These are phyloP conservation scores for Selaginella tamariscina DNA, from an alignment of 75 land plant species.

Conservation along the genomic window DNA sequence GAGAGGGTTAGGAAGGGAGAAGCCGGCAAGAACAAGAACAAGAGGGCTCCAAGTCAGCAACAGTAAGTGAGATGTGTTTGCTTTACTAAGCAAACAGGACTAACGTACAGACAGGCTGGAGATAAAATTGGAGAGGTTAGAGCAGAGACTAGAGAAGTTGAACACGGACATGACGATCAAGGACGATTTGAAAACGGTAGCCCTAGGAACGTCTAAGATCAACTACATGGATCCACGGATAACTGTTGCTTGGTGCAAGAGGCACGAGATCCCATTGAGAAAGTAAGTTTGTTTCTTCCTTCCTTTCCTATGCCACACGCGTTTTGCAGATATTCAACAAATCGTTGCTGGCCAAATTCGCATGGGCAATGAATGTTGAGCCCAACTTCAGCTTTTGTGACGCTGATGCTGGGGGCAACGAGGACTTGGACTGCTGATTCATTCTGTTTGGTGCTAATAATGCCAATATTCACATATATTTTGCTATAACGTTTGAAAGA, in stretches of 20 bases:
- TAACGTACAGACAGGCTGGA: slow-evolving; percentile 21
- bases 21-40: not conserved
- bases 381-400: slow-evolving; percentile 67
- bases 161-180: slow-evolving; percentile 58
- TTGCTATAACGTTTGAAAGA: too few species aligned
- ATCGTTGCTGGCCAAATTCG: slow-evolving; percentile 85
- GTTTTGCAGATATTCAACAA: slow-evolving; percentile 75
- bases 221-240: slow-evolving; percentile 98
- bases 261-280: slow-evolving; percentile 96
- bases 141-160: slow-evolving; percentile 73
- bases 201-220: slow-evolving; percentile 94
- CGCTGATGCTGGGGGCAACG: not conserved
- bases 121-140: slow-evolving; percentile 54
- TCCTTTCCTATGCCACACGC: not conserved
- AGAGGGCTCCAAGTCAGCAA: not conserved
- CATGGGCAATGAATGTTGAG: slow-evolving; percentile 97
- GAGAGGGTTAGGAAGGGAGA: not conserved
- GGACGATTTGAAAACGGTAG: slow-evolving; percentile 90
- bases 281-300: slow-evolving; percentile 32
- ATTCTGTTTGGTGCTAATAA: too few species aligned
- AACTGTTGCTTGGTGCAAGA: slow-evolving; percentile 98
- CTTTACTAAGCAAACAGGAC: not conserved
- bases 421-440: too few species aligned
- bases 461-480: too few species aligned
- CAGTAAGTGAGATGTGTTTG: not conserved